Conservation (phyloP, 805 yeast genomes). For the Barnettozyma botsteinii region DNA sequence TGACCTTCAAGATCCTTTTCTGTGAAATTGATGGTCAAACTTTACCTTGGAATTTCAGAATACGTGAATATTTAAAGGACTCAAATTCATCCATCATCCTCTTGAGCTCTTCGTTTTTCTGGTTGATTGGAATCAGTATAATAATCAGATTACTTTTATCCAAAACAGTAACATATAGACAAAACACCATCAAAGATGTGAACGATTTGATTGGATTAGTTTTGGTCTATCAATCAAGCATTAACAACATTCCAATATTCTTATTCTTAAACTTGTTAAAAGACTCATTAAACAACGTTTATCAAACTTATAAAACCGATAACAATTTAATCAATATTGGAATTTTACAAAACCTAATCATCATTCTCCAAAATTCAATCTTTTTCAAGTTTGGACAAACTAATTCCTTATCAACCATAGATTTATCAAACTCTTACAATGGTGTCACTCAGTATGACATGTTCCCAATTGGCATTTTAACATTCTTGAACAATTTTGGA, state of each 20-base stretch:
- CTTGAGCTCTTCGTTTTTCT: constrained; percentile 24
- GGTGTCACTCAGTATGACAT: constrained; percentile 73
- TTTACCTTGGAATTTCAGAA: constrained; percentile 5
- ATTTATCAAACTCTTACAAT: constrained; percentile 86
- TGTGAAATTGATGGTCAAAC: constrained; percentile 9
- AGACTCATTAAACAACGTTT: constrained; percentile 1
- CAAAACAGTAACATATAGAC: not conserved
- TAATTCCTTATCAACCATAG: constrained; percentile 87
- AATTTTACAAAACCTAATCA: constrained; percentile 11
- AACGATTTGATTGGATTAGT: constrained; percentile 34
- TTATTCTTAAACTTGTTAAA: constrained; percentile 30
- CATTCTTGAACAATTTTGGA: constrained; percentile 79
- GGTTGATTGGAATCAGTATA: constrained; percentile 28
- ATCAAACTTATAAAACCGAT: not conserved
- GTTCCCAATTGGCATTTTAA: constrained; percentile 64
- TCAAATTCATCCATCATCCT: not conserved
- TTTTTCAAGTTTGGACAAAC: constrained; percentile 90
- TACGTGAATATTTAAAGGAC: constrained; percentile 2
- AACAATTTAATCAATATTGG: constrained; percentile 2
- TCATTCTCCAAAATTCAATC: constrained; percentile 65
- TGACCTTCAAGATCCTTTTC: constrained; percentile 4
- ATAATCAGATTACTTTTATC: constrained; percentile 26
- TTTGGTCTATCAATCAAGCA: constrained; percentile 45
- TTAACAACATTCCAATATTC: constrained; percentile 45
- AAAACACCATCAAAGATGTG: constrained; percentile 31